phyloP scores from a whole-genome alignment of 1,284 basidiomycete species.

The Pyrrhoderma noxium region DNA sequence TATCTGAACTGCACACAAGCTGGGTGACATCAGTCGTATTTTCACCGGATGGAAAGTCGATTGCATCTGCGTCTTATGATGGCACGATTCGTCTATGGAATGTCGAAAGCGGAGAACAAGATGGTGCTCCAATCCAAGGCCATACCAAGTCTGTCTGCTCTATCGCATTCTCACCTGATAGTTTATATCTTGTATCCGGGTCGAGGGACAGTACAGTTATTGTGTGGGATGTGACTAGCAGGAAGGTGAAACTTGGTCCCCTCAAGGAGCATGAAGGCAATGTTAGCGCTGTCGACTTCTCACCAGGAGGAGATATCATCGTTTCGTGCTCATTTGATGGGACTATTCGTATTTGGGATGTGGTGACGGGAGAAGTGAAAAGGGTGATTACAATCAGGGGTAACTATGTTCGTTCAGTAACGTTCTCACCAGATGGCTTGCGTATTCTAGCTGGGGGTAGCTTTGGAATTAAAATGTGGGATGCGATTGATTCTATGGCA shows the following conservation, averaged over 20 bases:
- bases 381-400: too few relatives aligned
- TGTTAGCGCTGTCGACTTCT: constrained; percentile 57
- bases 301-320: constrained; percentile 30
- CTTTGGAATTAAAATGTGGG: too few relatives aligned
- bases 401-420: too few relatives aligned
- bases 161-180: not conserved
- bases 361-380: too few relatives aligned
- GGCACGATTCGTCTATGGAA: constrained; percentile 1
- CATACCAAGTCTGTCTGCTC: too few relatives aligned
- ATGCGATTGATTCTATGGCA: too few relatives aligned
- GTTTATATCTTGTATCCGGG: not conserved
- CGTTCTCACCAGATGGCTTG: too few relatives aligned
- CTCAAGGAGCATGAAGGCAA: constrained; percentile 14
- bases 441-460: too few relatives aligned
- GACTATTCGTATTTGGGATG: not conserved
- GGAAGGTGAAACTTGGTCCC: constrained; percentile 5
- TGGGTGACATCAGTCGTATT: not conserved
- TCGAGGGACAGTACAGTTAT: constrained; percentile 34
- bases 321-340: constrained; percentile 64
- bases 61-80: not conserved
- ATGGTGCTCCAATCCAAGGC: not conserved
- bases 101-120: not conserved
- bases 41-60: not conserved
- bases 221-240: constrained; percentile 19
- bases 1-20: too few relatives aligned